Base-by-base conservation (phyloP, 495 filamentous ascomycete genomes). In the Diplogelasinospora grovesii region DNA sequence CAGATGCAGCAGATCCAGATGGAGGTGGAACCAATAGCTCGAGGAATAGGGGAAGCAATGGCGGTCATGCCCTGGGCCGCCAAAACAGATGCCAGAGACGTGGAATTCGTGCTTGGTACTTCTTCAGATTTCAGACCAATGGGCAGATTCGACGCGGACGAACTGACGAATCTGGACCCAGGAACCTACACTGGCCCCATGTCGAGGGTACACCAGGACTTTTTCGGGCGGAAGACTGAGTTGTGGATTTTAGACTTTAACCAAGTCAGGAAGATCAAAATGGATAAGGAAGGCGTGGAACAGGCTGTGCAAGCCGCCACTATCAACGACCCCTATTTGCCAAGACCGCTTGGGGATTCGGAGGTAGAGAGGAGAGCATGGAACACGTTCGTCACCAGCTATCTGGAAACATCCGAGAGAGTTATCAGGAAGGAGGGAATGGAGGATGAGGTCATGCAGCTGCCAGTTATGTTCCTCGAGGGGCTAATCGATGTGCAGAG, bases 221-320 rank as follows among this genome's bases (percentile, higher is more conserved):
- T 53, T 22, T 50, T 45, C 16, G 14, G 21, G 4, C 34, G 48
- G 4, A 33, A 14, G 3, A 50, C 43, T 0, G 46, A 50, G 43
- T 41, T 60, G 7, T 60, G 41, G 36, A 7, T 60, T 5, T 36
- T 60, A 0, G 54, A 60, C 11, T 60, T 57, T 25, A 57, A 57
- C 31, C 54, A 54, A 18, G 56, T 57, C 18, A 32, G 40, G 22
- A n/a, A 3, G 1, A 52, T 60, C 3, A 55, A 43, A 0, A 31
- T 57, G 35, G 43, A 60, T 23, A 33, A 50, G 21, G 40, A 21
- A 11, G 54, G 56, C 3, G 56, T 60, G 14, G 32, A 25, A 2
- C n/a, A 36, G 26, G 49, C 49, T 3, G 37, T 60, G 18, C 32
- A 55, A 7, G 56, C 51, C 7, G 24, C 36, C 11, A 28, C 19